Evolutionary conservation across 2,329 filamentous ascomycete genomes (phyloP).

Genomic region (Scedosporium boydii): DNA sequence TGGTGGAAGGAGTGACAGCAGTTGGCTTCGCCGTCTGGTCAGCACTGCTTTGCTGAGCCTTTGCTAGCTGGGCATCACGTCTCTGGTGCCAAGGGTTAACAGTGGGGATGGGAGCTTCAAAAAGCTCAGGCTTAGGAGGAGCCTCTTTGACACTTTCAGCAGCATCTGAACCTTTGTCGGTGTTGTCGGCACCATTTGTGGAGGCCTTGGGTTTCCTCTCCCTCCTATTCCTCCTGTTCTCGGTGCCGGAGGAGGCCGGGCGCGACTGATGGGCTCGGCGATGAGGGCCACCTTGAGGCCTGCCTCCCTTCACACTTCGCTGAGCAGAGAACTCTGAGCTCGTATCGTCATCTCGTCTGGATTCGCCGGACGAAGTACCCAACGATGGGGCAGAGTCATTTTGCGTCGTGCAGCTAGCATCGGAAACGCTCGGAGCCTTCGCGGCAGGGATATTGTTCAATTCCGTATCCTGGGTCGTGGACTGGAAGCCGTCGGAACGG

Average conservation of each 20-base stretch:
- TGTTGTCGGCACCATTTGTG: constrained; percentile 19
- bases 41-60: constrained; percentile 26
- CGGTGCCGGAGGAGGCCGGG: constrained; percentile 11
- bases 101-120: constrained; percentile 70
- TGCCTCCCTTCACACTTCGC: constrained; percentile 5
- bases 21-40: not conserved
- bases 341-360: constrained; percentile 5
- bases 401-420: constrained; percentile 7
- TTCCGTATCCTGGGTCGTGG: not conserved
- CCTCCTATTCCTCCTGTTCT: constrained; percentile 37
- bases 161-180: constrained; percentile 40
- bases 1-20: constrained; percentile 12
- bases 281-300: not conserved
- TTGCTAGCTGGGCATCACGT: constrained; percentile 53
- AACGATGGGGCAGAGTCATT: constrained; percentile 3
- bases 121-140: constrained; percentile 52
- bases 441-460: not conserved
- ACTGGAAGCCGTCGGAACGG: not conserved
- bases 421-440: constrained; percentile 4
- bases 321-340: constrained; percentile 1
- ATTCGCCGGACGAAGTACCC: constrained; percentile 2
- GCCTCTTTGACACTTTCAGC: constrained; percentile 51
- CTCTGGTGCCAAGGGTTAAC: constrained; percentile 87
- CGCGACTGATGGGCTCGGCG: constrained; percentile 5
- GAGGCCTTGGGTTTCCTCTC: constrained; percentile 50